phyloP scores from a whole-genome alignment of 345 rosid species.

The Aurinia saxatilis region DNA sequence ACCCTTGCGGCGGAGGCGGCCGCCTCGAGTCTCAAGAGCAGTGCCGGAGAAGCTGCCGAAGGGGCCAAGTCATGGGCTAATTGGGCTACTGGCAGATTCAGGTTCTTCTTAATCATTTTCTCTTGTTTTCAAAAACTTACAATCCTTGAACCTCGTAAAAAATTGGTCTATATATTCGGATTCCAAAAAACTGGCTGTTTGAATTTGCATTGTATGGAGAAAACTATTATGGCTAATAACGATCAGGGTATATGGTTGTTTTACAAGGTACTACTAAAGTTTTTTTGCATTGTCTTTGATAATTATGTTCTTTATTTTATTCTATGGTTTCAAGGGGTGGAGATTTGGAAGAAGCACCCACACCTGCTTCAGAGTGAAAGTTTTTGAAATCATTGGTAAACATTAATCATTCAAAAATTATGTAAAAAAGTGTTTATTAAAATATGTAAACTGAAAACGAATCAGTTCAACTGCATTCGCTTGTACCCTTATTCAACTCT shows the following conservation, averaged over 20 bases:
- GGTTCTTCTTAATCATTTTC: no score
- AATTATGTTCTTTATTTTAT: neutral
- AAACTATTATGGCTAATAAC: no score
- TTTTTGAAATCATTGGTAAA: neutral
- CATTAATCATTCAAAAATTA: neutral
- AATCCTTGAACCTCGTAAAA: no score
- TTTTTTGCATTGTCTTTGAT: neutral
- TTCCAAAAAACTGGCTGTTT: no score
- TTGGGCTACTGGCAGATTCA: constrained; percentile 25
- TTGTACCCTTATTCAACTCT: neutral
- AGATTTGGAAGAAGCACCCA: neutral
- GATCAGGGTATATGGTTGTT: no score
- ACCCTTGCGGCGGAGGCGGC: constrained; percentile 30
- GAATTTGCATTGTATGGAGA: no score
- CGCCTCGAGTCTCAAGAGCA: constrained; percentile 22
- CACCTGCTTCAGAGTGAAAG: constrained; percentile 1
- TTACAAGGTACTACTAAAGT: no score
- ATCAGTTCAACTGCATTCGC: constrained; percentile 2
- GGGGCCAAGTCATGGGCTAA: constrained; percentile 30
- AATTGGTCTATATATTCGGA: no score
- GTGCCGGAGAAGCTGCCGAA: constrained; percentile 29
- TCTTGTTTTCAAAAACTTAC: no score
- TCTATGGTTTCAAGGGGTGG: neutral
- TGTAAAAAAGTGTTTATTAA: neutral
- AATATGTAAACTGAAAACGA: neutral